Evolutionary conservation across 306 rosid genomes (phyloP), one percentile per base, ranked within the genome.

Genomic region (Medicago arabica): DNA sequence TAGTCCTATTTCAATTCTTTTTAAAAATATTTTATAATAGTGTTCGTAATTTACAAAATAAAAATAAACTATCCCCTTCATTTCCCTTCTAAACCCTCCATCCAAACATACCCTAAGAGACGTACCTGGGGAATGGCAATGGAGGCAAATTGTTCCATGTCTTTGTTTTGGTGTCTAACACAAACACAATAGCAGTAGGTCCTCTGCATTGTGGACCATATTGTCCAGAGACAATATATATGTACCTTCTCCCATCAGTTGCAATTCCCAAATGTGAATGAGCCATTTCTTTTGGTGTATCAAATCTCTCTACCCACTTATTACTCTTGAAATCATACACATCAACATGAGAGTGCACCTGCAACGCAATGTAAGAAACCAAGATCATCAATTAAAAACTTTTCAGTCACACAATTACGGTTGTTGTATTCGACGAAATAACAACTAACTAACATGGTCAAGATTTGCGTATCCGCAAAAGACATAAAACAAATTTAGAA

Each of bases 261-360:
- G 89, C 87, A 50, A 90, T 85, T 64, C 98, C 98, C 83, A 91
- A 86, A 88, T 94, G 97, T 19, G 98, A 94, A 83, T 91, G 66
- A 57, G 83, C 98, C 98, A 94, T 90, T 43, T 91, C 96, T 82
- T 88, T 85, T 47, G 98, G 97, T 81, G 78, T 88, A 69, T 86
- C 77, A 83, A 94, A 82, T 70, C 69, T 81, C 31, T 78, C 95
- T 21, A 67, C 82, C 98, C 97, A 88, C 46, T 66, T 83, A 77
- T 88, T 86, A 78, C 60, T 76, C 18, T 71, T 80, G 75, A 94
- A 90, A 80, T 94, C 84, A 82, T 71, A 91, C 28, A 91, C 76
- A 83, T 91, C 96, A 53, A 94, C 90, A 53, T 90, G 97, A 59
- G 96, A 90, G 68, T 94, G 92, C 77, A 94, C 98, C 98, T 94